Conservation (phyloP, 2,329 filamentous ascomycete species). For the Paecilomyces niveus region DNA sequence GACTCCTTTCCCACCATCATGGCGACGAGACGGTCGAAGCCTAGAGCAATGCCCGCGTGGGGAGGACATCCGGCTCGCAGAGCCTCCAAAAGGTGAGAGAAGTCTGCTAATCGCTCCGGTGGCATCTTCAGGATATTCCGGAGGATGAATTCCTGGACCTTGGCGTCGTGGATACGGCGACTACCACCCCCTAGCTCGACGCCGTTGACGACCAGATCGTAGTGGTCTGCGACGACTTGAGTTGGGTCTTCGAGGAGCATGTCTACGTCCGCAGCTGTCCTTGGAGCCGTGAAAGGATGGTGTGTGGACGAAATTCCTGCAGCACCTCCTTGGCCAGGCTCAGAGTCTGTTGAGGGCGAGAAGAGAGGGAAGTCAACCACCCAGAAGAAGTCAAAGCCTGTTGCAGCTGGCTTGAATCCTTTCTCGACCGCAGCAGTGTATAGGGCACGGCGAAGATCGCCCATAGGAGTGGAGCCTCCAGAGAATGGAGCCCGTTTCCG, state of each 20-base stretch:
- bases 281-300: conserved; percentile 90
- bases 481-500: conserved; percentile 57
- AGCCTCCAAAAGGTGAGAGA: conserved; percentile 76
- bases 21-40: conserved; percentile 80
- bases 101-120: conserved; percentile 65
- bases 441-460: conserved; percentile 63
- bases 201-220: conserved; percentile 93
- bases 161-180: conserved; percentile 78
- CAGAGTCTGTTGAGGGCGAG: conserved; percentile 57
- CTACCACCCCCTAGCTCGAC: conserved; percentile 91
- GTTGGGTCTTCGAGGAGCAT: conserved; percentile 66
- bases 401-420: conserved; percentile 45
- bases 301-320: conserved; percentile 82
- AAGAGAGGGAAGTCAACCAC: conserved; percentile 89
- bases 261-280: conserved; percentile 63
- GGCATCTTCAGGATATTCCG: conserved; percentile 75
- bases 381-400: conserved; percentile 69
- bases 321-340: conserved; percentile 73
- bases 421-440: conserved; percentile 62
- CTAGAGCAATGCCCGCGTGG: conserved; percentile 86
- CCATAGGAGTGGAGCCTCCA: conserved; percentile 67
- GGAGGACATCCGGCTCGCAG: conserved; percentile 83
- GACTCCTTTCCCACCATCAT: conserved; percentile 69
- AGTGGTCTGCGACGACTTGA: conserved; percentile 73
- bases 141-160: conserved; percentile 79